Base-by-base conservation (phyloP, 1,284 basidiomycete species). In the Cryptococcus sp. region DNA sequence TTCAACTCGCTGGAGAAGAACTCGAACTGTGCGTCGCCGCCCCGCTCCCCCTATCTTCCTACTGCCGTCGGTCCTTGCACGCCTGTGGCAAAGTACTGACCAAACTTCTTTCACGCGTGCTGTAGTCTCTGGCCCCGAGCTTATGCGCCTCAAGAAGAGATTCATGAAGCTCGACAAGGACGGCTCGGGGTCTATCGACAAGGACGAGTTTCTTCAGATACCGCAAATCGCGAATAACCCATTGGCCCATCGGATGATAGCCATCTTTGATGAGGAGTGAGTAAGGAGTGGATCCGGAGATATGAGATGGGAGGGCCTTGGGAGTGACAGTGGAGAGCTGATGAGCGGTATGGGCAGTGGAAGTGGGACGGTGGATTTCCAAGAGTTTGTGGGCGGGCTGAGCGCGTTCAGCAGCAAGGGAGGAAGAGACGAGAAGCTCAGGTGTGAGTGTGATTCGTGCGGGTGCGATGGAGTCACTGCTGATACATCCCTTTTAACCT, bases 141-240 rank as follows among this genome's bases (percentile, higher is more conserved):
- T 97, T 64, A 89, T 97, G 70, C 85, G 95, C 46, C 82, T 98
- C 65, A 97, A 97, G 84, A 98, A 97, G 78, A 86, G 95, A 48
- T 98, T 98, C 78, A 96, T 98, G 91, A 98, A 98, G 80, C 86
- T 98, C 66, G 96, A 98, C 77, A 89, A 89, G 83, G 94, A 98
- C 78, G 92, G 93, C 39, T 95, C 91, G 18, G 95, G 96, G 56
- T 93, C 92, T 21, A 96, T 99, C 76, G 95, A 98, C 82, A 89
- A 91, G 56, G 94, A 98, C 71, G 95, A 99, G 79, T 98, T 99
- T 78, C 81, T 98, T 52, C 93, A 95, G 81, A 96, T 98, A 81
- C 95, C 96, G 0, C 92, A 96, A 78, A 98, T 98, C 71, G 95
- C 95, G 35, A 95, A 92, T 65, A 98, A 98, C 78, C 96, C 95